Evolutionary conservation across 2,329 filamentous ascomycete genomes (phyloP).

Genomic region (Knufia petricola): DNA sequence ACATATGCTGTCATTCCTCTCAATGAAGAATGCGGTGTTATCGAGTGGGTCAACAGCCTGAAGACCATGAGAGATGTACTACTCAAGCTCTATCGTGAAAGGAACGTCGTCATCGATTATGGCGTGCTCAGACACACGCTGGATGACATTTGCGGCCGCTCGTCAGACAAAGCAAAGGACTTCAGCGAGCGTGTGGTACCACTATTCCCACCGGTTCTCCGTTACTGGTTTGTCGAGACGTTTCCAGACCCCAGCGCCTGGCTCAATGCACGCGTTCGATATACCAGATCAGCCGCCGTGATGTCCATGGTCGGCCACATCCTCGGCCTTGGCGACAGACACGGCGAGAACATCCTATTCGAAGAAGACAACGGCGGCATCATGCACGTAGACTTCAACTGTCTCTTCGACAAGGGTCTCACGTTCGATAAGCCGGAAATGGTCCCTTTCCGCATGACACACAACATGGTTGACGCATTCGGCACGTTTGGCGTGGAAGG

Average conservation of each 20-base stretch:
- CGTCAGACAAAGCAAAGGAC: constrained; percentile 39
- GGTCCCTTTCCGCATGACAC: constrained; percentile 91
- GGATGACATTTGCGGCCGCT: constrained; percentile 53
- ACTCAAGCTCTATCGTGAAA: constrained; percentile 64
- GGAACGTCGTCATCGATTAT: constrained; percentile 58
- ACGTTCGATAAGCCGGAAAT: constrained; percentile 91
- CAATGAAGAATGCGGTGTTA: constrained; percentile 94
- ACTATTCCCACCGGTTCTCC: constrained; percentile 72
- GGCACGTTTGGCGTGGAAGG: constrained; percentile 86
- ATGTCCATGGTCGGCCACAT: constrained; percentile 99
- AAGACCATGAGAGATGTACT: constrained; percentile 90
- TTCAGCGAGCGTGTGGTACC: constrained; percentile 34
- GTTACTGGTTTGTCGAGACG: constrained; percentile 90
- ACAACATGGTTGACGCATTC: constrained; percentile 98
- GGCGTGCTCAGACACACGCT: constrained; percentile 50
- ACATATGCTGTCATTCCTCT: constrained; percentile 95
- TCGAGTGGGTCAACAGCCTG: constrained; percentile 96
- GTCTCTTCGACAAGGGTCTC: constrained; percentile 93
- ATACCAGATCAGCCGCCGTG: constrained; percentile 88
- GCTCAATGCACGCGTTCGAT: constrained; percentile 80
- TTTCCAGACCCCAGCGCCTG: constrained; percentile 88
- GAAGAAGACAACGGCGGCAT: constrained; percentile 89
- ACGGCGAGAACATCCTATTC: constrained; percentile 93
- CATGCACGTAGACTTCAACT: constrained; percentile 99
- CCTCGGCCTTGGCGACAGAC: constrained; percentile 81